phyloP scores from a whole-genome alignment of 108 stramenopile species.

The Cyclotella sp. region DNA sequence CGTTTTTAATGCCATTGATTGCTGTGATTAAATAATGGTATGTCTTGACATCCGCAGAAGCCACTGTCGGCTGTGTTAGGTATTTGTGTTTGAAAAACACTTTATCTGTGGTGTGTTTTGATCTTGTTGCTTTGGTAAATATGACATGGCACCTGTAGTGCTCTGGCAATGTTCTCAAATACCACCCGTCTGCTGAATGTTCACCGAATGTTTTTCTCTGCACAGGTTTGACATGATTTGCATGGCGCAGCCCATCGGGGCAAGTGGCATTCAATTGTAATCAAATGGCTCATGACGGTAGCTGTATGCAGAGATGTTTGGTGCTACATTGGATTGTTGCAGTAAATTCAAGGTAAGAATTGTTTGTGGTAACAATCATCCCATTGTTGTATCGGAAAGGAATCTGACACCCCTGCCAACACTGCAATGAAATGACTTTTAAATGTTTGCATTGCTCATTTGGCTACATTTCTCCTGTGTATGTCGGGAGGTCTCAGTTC shows the following conservation, averaged over 20 bases:
- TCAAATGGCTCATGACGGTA: slow-evolving; percentile 28
- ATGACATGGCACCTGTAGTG: slow-evolving; percentile 22
- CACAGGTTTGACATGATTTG: slow-evolving; percentile 35
- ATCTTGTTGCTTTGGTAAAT: slow-evolving; percentile 25
- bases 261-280: too few relatives aligned
- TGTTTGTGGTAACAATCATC: slow-evolving; percentile 41
- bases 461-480: slow-evolving; percentile 57
- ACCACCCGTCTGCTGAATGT: too few relatives aligned
- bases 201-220: slow-evolving; percentile 21
- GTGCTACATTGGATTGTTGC: slow-evolving; percentile 43
- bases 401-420: background rate
- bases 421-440: too few relatives aligned
- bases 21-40: background rate
- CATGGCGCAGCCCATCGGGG: too few relatives aligned
- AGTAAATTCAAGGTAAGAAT: too few relatives aligned
- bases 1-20: background rate
- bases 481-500: slow-evolving; percentile 46
- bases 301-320: slow-evolving; percentile 23
- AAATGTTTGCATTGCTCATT: slow-evolving; percentile 60
- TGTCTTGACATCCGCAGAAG: slow-evolving; percentile 24
- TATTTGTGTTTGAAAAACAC: too few relatives aligned
- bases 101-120: slow-evolving; percentile 19
- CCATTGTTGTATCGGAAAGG: slow-evolving; percentile 35
- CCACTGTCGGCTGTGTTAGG: slow-evolving; percentile 31
- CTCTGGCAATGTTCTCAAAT: too few relatives aligned